Percentiles rank a stretch among this genome's conserved stretches.
Evolutionary conservation across 352 stramenopile genomes (phyloP).

Genomic region (Phytopythium aichiense): DNA sequence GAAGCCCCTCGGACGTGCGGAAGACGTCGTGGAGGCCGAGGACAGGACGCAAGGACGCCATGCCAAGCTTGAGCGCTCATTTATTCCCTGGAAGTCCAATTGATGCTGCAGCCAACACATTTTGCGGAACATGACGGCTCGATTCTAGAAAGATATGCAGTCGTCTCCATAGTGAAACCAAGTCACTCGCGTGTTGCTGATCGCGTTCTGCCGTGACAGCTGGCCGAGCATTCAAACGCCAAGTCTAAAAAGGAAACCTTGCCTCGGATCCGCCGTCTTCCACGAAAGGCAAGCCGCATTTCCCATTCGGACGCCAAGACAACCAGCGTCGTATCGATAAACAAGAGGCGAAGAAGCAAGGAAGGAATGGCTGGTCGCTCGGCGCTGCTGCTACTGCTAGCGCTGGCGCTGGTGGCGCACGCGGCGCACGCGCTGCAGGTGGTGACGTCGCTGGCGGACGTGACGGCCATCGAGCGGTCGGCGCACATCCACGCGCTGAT

Average conservation of each 20-base stretch:
- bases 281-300: background rate
- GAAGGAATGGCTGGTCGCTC: background rate
- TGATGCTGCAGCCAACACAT: too few relatives aligned
- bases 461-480: slow-evolving; percentile 27
- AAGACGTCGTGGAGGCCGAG: too few relatives aligned
- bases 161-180: slow-evolving; percentile 1
- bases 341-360: background rate
- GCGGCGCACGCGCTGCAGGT: slow-evolving; percentile 14
- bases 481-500: slow-evolving; percentile 29
- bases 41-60: too few relatives aligned
- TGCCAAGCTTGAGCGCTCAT: too few relatives aligned
- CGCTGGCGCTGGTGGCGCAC: slow-evolving; percentile 1
- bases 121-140: too few relatives aligned
- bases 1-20: too few relatives aligned
- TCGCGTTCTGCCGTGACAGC: background rate
- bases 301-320: background rate
- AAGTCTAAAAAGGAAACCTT: background rate
- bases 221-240: background rate
- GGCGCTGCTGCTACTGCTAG: slow-evolving; percentile 1
- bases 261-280: background rate
- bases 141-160: slow-evolving; percentile 1
- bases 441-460: slow-evolving; percentile 18
- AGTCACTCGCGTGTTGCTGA: background rate
- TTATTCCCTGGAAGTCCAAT: too few relatives aligned
- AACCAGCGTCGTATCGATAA: background rate